Percentiles rank a stretch among this genome's conserved stretches.
Conservation (phyloP, 75 land plant species). For the Sequoia sempervirens region DNA sequence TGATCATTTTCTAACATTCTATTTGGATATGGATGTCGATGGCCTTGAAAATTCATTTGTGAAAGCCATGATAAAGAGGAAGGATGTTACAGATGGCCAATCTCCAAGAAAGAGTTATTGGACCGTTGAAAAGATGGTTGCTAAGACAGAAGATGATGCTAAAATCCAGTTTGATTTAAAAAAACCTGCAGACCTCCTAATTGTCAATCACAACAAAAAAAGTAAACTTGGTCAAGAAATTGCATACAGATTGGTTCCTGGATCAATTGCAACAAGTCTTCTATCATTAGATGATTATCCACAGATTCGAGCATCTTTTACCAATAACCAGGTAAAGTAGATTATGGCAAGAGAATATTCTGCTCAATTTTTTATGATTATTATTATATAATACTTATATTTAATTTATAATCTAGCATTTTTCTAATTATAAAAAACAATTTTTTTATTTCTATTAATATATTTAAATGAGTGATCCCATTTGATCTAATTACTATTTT, state of each 20-base stretch:
- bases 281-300: conserved; percentile 31
- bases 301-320: conserved; percentile 47
- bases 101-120: conserved; percentile 57
- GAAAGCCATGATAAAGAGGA: conserved; percentile 29
- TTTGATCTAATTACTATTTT: too few species aligned
- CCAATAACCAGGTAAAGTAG: conserved; percentile 14
- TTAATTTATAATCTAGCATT: too few species aligned
- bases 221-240: conserved; percentile 51
- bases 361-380: too few species aligned
- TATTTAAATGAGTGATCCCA: too few species aligned
- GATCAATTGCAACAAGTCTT: conserved; percentile 14
- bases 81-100: not conserved
- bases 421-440: too few species aligned
- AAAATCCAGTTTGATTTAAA: conserved; percentile 9
- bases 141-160: conserved; percentile 44
- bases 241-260: conserved; percentile 42
- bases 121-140: conserved; percentile 25
- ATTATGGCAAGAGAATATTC: not conserved
- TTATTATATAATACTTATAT: too few species aligned
- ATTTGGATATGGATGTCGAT: conserved; percentile 63
- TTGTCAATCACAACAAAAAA: conserved; percentile 48
- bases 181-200: conserved; percentile 23
- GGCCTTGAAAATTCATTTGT: conserved; percentile 56
- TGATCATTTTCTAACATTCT: conserved; percentile 51
- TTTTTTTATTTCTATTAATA: too few species aligned